Evolutionary conservation across 1,284 basidiomycete genomes (phyloP), one percentile per base, ranked within the genome.

Genomic region (Ganoderma boninense): DNA sequence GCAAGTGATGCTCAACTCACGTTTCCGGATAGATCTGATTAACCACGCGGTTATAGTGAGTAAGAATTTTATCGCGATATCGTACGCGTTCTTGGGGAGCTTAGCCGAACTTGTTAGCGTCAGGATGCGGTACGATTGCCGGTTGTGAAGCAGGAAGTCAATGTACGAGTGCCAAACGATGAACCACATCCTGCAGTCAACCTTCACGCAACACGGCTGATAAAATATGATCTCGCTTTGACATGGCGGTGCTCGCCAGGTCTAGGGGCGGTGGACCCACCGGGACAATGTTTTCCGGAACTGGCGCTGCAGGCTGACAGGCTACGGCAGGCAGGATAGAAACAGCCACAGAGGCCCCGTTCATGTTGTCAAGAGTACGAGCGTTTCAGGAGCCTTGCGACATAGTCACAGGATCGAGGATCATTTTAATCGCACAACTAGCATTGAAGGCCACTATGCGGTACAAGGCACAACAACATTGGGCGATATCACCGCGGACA

Each of bases 401-500:
- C 54, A 11, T 7, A 57, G 26, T 29, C 29, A 35, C 54, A 20
- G 29, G 29, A 32, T 56, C 20, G 26, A 13, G 60, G 60, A 44
- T 4, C 23, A 23, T 43, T 42, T 38, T 42, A 13, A 43, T 62
- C 5, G 11, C 43, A 62, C 38, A 52, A 26, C 23, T 52, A 26
- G 49, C 49, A 62, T 62, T 62, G 60, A 18, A 2, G 29, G 13
- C 54, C 54, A 32, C 54, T 52, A 57, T 57, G 49, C 60, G 43
- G 60, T 62, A 62, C 60, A 62, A 42, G 23, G 40, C 60, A 62
- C 60, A 23, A 42, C 60, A 62, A 62, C 40, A 42, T 29, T 13
- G 32, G 35, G 57, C 8, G 18, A 40, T n/a, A 62, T 62, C 40
- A 29, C 40, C 40, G 60, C 60, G 40, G 60, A 62, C 60, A 44